Base-by-base conservation (phyloP, 1,284 basidiomycete species). In the Puccinia hordei region DNA sequence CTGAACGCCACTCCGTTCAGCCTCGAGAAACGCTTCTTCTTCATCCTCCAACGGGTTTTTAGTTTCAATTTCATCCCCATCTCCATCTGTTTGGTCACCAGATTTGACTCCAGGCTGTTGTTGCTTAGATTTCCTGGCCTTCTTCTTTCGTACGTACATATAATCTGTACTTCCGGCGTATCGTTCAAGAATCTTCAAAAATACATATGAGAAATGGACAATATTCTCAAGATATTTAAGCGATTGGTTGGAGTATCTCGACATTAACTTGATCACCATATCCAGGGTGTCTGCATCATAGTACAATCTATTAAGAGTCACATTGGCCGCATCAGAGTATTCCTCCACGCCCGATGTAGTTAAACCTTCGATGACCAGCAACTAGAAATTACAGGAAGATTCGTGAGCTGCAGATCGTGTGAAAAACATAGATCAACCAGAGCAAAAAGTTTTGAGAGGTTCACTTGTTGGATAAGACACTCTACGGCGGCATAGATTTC, bases 221-320 rank as follows among this genome's bases (percentile, higher is more conserved):
- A 92, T 91, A 0, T 93, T 90, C 83, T 95, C 92, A 73, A 98
- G 89, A 86, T 93, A 97, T 10, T 90, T 88, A 77, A 88, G 84
- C 90, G 83, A 90, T 90, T 85, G 87, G 51, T 91, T 89, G 83
- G 91, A 92, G 87, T 93, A 96, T 46, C 88, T 87, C 59, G 89
- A 88, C 76, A 97, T 86, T 76, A 92, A 90, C 35, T 92, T 90
- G 57, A 94, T 87, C 0, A 93, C 89, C 30, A 94, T 90, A 83
- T 97, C 94, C 68, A 98, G 90, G 22, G 95, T 91, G 82, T 95
- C 93, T 49, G 93, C 93, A 83, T 95, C 94, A 87, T 97, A 98
- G 83, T 97, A 91, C 55, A 98, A 87, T 85, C 95, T 93, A 83
- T 94, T 90, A 83, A 94, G 92, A 2, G 98, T 87, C 17, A 91